phyloP scores from a whole-genome alignment of 2,329 filamentous ascomycete species.

The Ilyonectria sp. region DNA sequence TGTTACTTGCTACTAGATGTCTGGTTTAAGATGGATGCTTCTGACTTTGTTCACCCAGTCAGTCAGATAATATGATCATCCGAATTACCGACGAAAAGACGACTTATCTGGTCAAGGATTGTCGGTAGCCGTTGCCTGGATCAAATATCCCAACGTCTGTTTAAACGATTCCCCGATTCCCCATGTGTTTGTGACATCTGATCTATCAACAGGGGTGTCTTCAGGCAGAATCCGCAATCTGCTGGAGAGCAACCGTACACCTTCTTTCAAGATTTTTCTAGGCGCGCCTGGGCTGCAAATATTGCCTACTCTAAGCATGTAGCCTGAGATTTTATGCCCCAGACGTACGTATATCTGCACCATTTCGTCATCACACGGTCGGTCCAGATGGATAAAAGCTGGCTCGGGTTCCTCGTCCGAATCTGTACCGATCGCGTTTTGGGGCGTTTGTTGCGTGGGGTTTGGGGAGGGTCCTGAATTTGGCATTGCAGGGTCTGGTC shows the following conservation, averaged over 20 bases:
- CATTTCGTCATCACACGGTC: conserved; percentile 41
- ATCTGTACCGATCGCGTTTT: background rate
- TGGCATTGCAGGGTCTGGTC: background rate
- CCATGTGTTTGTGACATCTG: background rate
- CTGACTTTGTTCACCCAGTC: background rate
- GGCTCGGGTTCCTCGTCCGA: conserved; percentile 30
- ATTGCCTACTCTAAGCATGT: conserved; percentile 32
- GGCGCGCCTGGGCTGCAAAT: conserved; percentile 32
- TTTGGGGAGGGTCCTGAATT: background rate
- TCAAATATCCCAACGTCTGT: background rate
- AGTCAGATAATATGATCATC: background rate
- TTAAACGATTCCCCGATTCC: conserved; percentile 10
- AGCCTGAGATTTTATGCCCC: conserved; percentile 37
- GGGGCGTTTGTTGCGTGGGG: background rate
- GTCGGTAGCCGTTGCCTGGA: background rate
- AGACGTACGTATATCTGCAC: conserved; percentile 37
- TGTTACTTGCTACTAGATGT: background rate
- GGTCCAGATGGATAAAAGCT: conserved; percentile 35
- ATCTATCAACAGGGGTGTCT: background rate
- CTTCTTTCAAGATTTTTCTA: conserved; percentile 35
- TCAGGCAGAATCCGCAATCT: too few relatives aligned
- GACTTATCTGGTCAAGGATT: background rate
- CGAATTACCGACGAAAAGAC: too few relatives aligned
- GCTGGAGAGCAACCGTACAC: conserved; percentile 27
- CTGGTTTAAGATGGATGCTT: too few relatives aligned